These are phyloP conservation scores for Ustilago shanxiensis DNA, from an alignment of 1,284 basidiomycete species.

Conservation along the genomic window DNA sequence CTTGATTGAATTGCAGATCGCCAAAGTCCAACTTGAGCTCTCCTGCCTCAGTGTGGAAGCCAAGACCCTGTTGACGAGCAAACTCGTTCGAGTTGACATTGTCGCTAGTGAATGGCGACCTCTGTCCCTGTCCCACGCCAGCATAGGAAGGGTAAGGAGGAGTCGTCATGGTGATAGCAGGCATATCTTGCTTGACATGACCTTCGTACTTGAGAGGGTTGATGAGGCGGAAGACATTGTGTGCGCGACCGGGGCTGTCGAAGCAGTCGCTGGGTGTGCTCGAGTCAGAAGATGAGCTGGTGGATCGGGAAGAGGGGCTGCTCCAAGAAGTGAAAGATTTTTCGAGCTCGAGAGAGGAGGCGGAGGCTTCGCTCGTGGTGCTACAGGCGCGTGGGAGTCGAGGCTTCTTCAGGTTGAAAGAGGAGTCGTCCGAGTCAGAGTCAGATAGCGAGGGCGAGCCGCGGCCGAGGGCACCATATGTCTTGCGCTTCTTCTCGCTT, in stretches of 20 bases:
- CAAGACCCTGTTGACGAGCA: background rate
- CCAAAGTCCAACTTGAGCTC: conserved; percentile 12
- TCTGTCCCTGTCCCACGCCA: background rate
- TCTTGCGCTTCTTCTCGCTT: conserved; percentile 36
- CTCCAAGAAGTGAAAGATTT: conserved; percentile 23
- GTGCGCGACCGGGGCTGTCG: conserved; percentile 17
- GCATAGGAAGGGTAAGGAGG: background rate
- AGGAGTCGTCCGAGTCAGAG: conserved; percentile 16
- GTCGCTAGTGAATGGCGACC: conserved; percentile 23
- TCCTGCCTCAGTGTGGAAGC: background rate
- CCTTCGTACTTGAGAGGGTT: conserved; percentile 16
- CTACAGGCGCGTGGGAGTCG: conserved; percentile 19
- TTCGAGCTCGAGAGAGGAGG: conserved; percentile 11
- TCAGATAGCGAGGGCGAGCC: background rate
- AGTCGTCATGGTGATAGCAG: conserved; percentile 26
- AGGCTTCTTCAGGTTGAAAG: conserved; percentile 19
- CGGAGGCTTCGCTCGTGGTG: conserved; percentile 12
- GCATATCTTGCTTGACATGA: conserved; percentile 22
- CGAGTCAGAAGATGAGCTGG: conserved; percentile 23
- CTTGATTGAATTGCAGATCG: conserved; percentile 20
- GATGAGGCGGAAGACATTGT: conserved; percentile 28
- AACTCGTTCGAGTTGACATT: background rate
- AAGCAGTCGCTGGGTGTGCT: conserved; percentile 24
- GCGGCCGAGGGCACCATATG: conserved; percentile 28
- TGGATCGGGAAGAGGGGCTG: conserved; percentile 30